These are phyloP conservation scores for Porcisia hertigi DNA, from an alignment of 208 protist genomes.

Conservation along the genomic window DNA sequence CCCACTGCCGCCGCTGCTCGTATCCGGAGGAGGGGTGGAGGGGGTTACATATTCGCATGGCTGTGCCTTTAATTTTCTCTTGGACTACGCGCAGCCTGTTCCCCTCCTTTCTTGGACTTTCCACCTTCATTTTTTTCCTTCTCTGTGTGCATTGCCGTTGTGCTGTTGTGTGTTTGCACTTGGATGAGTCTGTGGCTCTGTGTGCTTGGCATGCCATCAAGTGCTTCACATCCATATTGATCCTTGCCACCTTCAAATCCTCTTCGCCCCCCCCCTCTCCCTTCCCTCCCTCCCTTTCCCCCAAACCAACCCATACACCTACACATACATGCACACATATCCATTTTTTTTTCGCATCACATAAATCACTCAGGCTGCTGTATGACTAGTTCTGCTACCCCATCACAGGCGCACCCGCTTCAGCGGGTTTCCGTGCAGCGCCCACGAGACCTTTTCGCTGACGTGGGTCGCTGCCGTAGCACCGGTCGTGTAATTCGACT, in stretches of 20 bases:
- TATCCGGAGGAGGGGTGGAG: too few relatives aligned
- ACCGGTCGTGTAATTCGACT: conserved; percentile 50
- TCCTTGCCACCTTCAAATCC: not conserved
- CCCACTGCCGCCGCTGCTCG: not conserved
- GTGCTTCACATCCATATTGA: not conserved
- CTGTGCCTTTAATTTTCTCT: too few relatives aligned
- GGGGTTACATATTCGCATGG: too few relatives aligned
- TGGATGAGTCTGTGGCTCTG: not conserved
- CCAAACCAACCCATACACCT: too few relatives aligned
- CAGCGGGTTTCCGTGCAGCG: conserved; percentile 1
- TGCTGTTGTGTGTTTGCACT: not conserved
- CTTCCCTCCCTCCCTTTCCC: too few relatives aligned
- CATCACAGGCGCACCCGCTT: not conserved
- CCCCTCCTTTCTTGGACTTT: too few relatives aligned
- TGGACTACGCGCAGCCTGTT: too few relatives aligned
- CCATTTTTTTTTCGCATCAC: too few relatives aligned
- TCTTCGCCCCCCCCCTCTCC: not conserved
- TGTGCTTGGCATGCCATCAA: not conserved
- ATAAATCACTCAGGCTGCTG: not conserved
- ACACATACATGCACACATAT: too few relatives aligned
- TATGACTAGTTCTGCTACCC: not conserved
- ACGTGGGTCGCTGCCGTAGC: conserved; percentile 58
- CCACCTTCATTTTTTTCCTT: too few relatives aligned
- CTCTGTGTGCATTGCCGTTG: too few relatives aligned
- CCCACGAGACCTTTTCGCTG: conserved; percentile 41